phyloP scores from a whole-genome alignment of 2,329 filamentous ascomycete species.

The Fusarium mundagurra region DNA sequence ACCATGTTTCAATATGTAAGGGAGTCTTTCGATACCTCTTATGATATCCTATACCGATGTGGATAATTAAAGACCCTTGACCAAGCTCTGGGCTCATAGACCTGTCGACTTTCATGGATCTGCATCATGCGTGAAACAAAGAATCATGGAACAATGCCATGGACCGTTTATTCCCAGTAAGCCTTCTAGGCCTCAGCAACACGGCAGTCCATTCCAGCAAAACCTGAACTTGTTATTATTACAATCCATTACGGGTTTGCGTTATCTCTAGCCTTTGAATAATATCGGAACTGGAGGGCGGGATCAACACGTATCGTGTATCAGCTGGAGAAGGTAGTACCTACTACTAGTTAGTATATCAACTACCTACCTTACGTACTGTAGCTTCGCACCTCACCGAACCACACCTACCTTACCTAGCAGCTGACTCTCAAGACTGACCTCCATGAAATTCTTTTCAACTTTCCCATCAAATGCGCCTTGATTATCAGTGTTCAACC shows the following conservation, averaged over 20 bases:
- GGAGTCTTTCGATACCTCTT: background rate
- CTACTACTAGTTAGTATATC: no score
- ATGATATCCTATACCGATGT: background rate
- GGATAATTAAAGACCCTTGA: slow-evolving; percentile 13
- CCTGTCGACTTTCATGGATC: slow-evolving; percentile 21
- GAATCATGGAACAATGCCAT: background rate
- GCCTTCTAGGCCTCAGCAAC: no score
- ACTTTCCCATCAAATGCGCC: slow-evolving; percentile 18
- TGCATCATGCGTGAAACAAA: slow-evolving; percentile 7
- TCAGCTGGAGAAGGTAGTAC: background rate
- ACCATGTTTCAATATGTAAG: background rate
- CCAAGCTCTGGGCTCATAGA: slow-evolving; percentile 18
- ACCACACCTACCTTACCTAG: background rate
- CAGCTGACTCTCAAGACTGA: slow-evolving; percentile 30
- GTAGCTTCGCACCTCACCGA: background rate
- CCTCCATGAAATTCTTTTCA: background rate
- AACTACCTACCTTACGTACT: background rate
- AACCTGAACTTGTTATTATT: background rate
- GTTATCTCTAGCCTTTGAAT: background rate
- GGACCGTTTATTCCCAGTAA: background rate
- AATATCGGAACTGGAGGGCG: background rate
- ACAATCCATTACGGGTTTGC: background rate
- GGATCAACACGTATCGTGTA: background rate
- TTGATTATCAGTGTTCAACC: background rate
- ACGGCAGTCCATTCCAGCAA: background rate